Conservation (phyloP, 106 monocot genomes). For the Triglochin maritima region DNA sequence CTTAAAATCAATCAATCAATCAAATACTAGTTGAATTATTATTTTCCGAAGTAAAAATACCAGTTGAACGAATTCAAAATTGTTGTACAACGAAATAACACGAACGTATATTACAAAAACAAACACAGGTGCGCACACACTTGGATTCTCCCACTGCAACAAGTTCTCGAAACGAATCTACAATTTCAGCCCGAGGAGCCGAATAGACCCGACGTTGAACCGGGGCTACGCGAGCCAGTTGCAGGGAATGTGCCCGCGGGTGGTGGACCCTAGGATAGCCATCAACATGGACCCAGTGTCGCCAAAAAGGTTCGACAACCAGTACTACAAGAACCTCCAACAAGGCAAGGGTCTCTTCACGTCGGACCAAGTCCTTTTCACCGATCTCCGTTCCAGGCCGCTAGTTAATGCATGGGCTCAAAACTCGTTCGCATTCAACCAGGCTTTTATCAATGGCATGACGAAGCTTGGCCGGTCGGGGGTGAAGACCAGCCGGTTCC, state of each 20-base stretch:
- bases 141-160: slow-evolving; percentile 60
- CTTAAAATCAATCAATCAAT: too few species aligned
- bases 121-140: slow-evolving; percentile 35
- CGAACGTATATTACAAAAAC: too few species aligned
- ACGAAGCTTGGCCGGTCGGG: slow-evolving; percentile 51
- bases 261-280: slow-evolving; percentile 29
- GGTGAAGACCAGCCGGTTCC: slow-evolving; percentile 33
- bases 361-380: slow-evolving; percentile 47
- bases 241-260: slow-evolving; percentile 22
- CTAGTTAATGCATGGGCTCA: slow-evolving; percentile 28
- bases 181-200: slow-evolving; percentile 15
- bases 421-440: slow-evolving; percentile 18
- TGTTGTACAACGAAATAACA: too few species aligned
- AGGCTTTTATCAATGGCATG: slow-evolving; percentile 29
- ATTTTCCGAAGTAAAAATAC: too few species aligned
- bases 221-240: slow-evolving; percentile 31
- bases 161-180: slow-evolving; percentile 46
- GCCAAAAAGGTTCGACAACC: slow-evolving; percentile 52
- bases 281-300: slow-evolving; percentile 50
- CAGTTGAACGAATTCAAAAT: too few species aligned
- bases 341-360: slow-evolving; percentile 48
- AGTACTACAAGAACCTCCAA: slow-evolving; percentile 60
- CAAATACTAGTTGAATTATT: too few species aligned
- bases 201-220: slow-evolving; percentile 40
- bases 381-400: slow-evolving; percentile 29